These are phyloP conservation scores for Backusella psychrophila DNA, from an alignment of 192 early-diverging fungal genomes.

Conservation along the genomic window DNA sequence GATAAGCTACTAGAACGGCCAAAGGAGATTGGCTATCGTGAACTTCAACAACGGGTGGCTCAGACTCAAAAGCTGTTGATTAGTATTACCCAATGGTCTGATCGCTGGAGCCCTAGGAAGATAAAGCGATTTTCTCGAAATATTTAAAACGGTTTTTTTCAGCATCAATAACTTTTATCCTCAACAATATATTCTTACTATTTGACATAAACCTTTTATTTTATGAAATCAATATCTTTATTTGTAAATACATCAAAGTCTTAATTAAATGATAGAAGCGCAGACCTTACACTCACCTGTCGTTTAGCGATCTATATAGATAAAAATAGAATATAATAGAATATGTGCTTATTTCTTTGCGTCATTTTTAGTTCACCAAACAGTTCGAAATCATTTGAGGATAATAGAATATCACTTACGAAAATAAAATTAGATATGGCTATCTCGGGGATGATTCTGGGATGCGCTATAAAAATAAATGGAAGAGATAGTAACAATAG, in stretches of 20 bases:
- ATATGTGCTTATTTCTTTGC: neutral
- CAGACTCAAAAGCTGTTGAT: neutral
- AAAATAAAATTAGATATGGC: too few relatives aligned
- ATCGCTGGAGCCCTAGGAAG: constrained; percentile 17
- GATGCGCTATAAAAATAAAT: too few relatives aligned
- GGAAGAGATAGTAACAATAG: neutral
- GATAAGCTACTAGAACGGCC: constrained; percentile 3
- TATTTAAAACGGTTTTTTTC: neutral
- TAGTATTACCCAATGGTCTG: constrained; percentile 19
- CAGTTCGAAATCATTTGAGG: neutral
- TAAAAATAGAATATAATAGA: neutral
- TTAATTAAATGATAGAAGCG: neutral
- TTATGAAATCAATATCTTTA: neutral
- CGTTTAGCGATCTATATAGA: neutral
- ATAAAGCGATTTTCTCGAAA: neutral
- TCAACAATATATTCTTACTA: too few relatives aligned
- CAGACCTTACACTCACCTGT: neutral
- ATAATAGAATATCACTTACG: too few relatives aligned
- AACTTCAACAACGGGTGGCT: constrained; percentile 10
- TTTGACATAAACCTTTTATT: neutral
- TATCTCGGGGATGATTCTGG: too few relatives aligned
- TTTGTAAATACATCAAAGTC: neutral
- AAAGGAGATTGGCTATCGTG: constrained; percentile 21
- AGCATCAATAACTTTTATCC: neutral
- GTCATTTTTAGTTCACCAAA: neutral